A percentile compares a stretch with the other conserved stretches of the same genome.
phyloP scores from a whole-genome alignment of 1,284 basidiomycete species.

The Cutaneotrichosporon cyanovorans region DNA sequence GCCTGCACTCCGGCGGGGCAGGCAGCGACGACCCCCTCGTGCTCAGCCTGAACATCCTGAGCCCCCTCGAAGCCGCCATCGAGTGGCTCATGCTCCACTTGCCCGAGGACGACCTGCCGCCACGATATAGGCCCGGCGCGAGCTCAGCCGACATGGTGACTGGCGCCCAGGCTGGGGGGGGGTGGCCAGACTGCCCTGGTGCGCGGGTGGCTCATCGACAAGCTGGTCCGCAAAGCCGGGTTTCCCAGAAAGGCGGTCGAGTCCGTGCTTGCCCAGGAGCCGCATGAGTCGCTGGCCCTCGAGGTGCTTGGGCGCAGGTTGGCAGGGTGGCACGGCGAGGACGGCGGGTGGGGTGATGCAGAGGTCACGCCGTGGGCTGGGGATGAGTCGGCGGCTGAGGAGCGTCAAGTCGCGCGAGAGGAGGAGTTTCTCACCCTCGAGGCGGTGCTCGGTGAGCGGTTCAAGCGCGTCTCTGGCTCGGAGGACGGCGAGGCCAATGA shows the following conservation, averaged over 20 bases:
- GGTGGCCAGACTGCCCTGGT: slow-evolving; percentile 55
- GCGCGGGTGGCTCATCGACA: slow-evolving; percentile 72
- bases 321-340: slow-evolving; percentile 44
- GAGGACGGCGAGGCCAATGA: slow-evolving; percentile 42
- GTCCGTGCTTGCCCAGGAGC: slow-evolving; percentile 46
- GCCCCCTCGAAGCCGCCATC: slow-evolving; percentile 50
- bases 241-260: slow-evolving; percentile 69
- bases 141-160: slow-evolving; percentile 56
- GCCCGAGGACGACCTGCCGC: slow-evolving; percentile 47
- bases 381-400: slow-evolving; percentile 30
- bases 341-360: slow-evolving; percentile 45
- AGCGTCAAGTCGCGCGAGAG: slow-evolving; percentile 55
- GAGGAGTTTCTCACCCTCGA: slow-evolving; percentile 62
- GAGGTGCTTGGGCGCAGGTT: slow-evolving; percentile 44
- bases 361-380: slow-evolving; percentile 49
- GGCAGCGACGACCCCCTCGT: slow-evolving; percentile 36
- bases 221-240: slow-evolving; percentile 73
- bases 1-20: slow-evolving; percentile 22
- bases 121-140: slow-evolving; percentile 65
- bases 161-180: slow-evolving; percentile 51
- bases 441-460: slow-evolving; percentile 50
- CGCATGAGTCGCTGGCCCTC: slow-evolving; percentile 38
- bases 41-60: slow-evolving; percentile 49
- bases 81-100: slow-evolving; percentile 50
- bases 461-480: slow-evolving; percentile 40